phyloP scores from a whole-genome alignment of 2,329 filamentous ascomycete species.

The Alternaria postmessia region DNA sequence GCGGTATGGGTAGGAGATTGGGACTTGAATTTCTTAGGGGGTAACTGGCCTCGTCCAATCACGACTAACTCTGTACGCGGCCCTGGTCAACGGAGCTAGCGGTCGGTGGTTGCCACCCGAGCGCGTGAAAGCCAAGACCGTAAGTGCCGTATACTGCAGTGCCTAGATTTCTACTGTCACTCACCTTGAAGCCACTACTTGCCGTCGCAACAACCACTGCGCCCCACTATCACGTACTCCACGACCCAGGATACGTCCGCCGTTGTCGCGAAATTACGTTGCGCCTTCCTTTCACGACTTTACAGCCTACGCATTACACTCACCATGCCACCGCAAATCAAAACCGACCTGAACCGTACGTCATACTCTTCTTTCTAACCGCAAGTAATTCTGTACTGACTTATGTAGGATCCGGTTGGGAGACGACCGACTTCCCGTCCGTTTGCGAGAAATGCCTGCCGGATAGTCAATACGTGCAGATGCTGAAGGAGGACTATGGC shows the following conservation, averaged over 20 bases:
- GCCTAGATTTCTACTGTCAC: slow-evolving; percentile 31
- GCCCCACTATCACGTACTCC: slow-evolving; percentile 25
- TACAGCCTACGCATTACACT: slow-evolving; percentile 3
- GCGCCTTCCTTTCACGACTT: neutral
- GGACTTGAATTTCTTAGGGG: slow-evolving; percentile 24
- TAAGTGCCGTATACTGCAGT: slow-evolving; percentile 13
- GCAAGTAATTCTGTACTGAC: neutral
- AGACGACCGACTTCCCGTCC: slow-evolving; percentile 88
- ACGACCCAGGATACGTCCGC: slow-evolving; percentile 19
- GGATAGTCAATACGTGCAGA: slow-evolving; percentile 97
- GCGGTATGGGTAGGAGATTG: slow-evolving; percentile 39
- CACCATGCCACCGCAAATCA: slow-evolving; percentile 87
- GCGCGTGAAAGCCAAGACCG: slow-evolving; percentile 19
- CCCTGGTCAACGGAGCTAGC: slow-evolving; percentile 18
- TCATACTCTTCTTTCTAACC: neutral
- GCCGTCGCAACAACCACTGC: slow-evolving; percentile 15
- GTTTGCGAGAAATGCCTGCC: slow-evolving; percentile 93
- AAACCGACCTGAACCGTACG: slow-evolving; percentile 92
- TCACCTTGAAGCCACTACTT: slow-evolving; percentile 9
- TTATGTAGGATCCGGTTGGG: slow-evolving; percentile 70
- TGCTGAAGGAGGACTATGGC: slow-evolving; percentile 97
- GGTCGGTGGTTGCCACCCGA: slow-evolving; percentile 18
- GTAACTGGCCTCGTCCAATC: slow-evolving; percentile 21
- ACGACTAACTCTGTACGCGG: slow-evolving; percentile 24
- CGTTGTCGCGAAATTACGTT: neutral